phyloP scores from a whole-genome alignment of 352 stramenopile species.

The Pythium monospermum region DNA sequence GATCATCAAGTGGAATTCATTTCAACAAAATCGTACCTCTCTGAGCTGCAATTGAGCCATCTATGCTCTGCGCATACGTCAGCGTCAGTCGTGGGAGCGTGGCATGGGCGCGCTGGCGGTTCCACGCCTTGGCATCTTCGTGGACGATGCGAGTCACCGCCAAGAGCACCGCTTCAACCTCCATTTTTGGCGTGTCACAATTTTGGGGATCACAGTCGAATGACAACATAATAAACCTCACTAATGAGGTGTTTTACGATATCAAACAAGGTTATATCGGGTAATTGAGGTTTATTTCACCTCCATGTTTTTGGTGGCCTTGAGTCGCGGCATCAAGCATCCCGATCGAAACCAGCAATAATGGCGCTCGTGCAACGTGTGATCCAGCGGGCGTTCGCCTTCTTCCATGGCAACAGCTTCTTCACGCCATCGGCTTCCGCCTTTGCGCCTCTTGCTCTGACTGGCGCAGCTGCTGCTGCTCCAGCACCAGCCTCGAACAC shows the following conservation, averaged over 20 bases:
- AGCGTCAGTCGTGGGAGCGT: constrained; percentile 62
- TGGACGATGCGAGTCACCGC: constrained; percentile 26
- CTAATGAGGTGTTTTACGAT: neutral
- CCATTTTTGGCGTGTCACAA: constrained; percentile 4
- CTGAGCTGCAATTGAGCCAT: constrained; percentile 70
- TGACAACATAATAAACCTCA: constrained; percentile 4
- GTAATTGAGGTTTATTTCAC: neutral
- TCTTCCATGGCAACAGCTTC: constrained; percentile 46
- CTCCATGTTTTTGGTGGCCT: constrained; percentile 19
- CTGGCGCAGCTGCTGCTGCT: constrained; percentile 19
- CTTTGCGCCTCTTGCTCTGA: constrained; percentile 33
- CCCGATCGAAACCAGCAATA: constrained; percentile 4
- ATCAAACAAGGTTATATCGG: neutral
- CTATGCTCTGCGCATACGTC: constrained; percentile 88
- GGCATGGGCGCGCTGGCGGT: neutral
- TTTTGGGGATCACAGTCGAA: neutral
- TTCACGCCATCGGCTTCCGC: constrained; percentile 29
- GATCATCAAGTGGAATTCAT: too few relatives aligned
- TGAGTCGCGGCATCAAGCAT: constrained; percentile 1
- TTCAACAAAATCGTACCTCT: constrained; percentile 54
- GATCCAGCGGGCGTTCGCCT: constrained; percentile 61
- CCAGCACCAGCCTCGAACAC: constrained; percentile 38
- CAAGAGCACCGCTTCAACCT: constrained; percentile 26
- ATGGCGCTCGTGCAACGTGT: constrained; percentile 64
- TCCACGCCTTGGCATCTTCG: constrained; percentile 24